Conservation (phyloP, 768 basidiomycete species). For the Infundibulicybe gibba region DNA sequence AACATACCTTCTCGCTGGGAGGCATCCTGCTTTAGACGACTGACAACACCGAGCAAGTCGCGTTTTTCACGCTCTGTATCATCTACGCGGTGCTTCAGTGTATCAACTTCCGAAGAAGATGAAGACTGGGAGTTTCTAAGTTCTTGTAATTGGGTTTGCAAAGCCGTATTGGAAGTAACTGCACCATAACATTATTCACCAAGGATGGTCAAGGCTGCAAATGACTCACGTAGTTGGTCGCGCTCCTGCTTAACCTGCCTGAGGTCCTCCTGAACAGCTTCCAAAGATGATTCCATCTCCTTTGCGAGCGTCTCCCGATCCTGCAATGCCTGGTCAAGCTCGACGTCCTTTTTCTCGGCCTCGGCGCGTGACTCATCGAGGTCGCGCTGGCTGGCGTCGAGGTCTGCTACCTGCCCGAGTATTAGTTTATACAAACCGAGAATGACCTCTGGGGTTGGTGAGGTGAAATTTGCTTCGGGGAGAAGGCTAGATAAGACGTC, state of each 20-base stretch:
- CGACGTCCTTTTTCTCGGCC: constrained; percentile 69
- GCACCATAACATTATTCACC: constrained; percentile 13
- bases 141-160: constrained; percentile 54
- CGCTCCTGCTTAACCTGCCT: constrained; percentile 55
- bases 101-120: constrained; percentile 59
- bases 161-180: constrained; percentile 41
- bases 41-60: constrained; percentile 80
- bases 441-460: constrained; percentile 57
- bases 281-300: constrained; percentile 52
- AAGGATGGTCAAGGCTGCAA: constrained; percentile 4
- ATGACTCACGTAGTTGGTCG: constrained; percentile 56
- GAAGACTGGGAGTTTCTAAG: constrained; percentile 58
- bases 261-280: constrained; percentile 54
- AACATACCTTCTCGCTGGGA: constrained; percentile 69
- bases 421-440: constrained; percentile 61
- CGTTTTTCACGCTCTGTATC: constrained; percentile 89
- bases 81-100: constrained; percentile 57
- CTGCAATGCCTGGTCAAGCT: constrained; percentile 81
- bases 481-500: constrained; percentile 56
- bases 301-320: constrained; percentile 64
- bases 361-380: constrained; percentile 71
- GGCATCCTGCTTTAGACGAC: constrained; percentile 75
- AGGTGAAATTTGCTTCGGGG: constrained; percentile 54
- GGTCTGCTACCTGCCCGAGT: constrained; percentile 49
- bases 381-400: constrained; percentile 55